Conservation (phyloP, 2,329 filamentous ascomycete genomes). For the Arachnomyces sp. region DNA sequence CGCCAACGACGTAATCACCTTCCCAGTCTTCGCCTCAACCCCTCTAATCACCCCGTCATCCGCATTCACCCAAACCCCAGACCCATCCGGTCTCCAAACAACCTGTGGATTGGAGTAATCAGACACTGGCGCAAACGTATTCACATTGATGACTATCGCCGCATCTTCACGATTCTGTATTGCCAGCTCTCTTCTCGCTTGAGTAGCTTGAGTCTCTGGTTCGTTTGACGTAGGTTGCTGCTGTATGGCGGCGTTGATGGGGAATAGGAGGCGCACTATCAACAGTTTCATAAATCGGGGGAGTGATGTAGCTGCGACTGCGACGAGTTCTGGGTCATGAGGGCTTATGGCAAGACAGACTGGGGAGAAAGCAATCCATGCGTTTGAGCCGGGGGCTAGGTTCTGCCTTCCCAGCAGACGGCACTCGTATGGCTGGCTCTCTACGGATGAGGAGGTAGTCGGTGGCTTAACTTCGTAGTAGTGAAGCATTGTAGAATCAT, state of each 20-base stretch:
- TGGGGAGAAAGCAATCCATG: slow-evolving; percentile 57
- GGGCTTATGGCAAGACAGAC: slow-evolving; percentile 50
- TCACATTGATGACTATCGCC: slow-evolving; percentile 52
- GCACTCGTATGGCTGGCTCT: slow-evolving; percentile 18
- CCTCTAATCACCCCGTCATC: slow-evolving; percentile 56
- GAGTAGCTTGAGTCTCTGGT: slow-evolving; percentile 41
- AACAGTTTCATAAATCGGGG: slow-evolving; percentile 54
- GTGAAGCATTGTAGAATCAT: slow-evolving; percentile 52
- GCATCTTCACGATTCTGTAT: slow-evolving; percentile 50
- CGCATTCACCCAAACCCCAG: slow-evolving; percentile 56
- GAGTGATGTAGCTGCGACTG: slow-evolving; percentile 52
- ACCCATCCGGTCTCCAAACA: slow-evolving; percentile 54
- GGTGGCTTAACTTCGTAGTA: slow-evolving; percentile 38
- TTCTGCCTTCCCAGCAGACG: slow-evolving; percentile 49
- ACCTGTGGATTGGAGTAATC: slow-evolving; percentile 55
- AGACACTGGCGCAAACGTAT: slow-evolving; percentile 55
- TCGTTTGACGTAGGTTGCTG: slow-evolving; percentile 9
- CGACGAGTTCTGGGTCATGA: slow-evolving; percentile 45
- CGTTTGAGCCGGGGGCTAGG: slow-evolving; percentile 53
- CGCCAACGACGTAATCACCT: slow-evolving; percentile 41
- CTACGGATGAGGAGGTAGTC: slow-evolving; percentile 1
- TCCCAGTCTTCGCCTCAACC: slow-evolving; percentile 51
- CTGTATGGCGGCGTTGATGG: slow-evolving; percentile 21
- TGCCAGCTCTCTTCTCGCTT: slow-evolving; percentile 43
- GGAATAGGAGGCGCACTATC: slow-evolving; percentile 50